Base-by-base conservation (phyloP, 495 filamentous ascomycete species). In the Penicillium manginii region DNA sequence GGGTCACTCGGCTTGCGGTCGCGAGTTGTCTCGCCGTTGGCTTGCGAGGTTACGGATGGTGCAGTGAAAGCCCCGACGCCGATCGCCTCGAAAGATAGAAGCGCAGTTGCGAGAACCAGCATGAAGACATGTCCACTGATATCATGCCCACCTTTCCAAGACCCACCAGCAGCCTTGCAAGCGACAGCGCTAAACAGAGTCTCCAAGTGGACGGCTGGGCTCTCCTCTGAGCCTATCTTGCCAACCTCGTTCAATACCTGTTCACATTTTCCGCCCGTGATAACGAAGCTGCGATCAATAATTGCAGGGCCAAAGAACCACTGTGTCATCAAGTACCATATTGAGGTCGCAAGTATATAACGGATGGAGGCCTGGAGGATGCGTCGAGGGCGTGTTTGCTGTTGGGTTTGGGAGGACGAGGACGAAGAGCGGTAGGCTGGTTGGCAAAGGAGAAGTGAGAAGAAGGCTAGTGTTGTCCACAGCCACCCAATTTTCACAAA, bases 401-500 rank as follows among this genome's bases (percentile, higher is more conserved):
- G 63, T 32, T 69, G 60, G 2, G 50, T 43, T 23, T 52, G 58
- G 26, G 61, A 54, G 62, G 50, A 51, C 2, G 61, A 54, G 62
- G 50, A 51, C 2, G 55, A 60, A 19, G 53, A 58, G 14, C 52
- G 50, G 54, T 78, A 75, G 0, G 77, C 70, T 0, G 85, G 80
- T 60, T 92, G 87, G 19, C 82, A 84, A 15, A 78, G 48, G 2
- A 88, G 55, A 42, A 93, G 87, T 2, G 83, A 57, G 12, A 82
- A 68, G 59, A 96, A 90, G 8, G 88, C 85, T 21, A 81, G 58
- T 0, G 90, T 91, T 19, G 89, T 85, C 94, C 94, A 98, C 32
- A 88, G 79, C 94, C 94, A 98, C 49, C 92, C 94, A 48, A 89
- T 81, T 78, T 98, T 98, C 61, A 98, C 94, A 60, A 98, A 98